phyloP scores from a whole-genome alignment of 108 stramenopile genomes.

The Cyclotella distinguenda region DNA sequence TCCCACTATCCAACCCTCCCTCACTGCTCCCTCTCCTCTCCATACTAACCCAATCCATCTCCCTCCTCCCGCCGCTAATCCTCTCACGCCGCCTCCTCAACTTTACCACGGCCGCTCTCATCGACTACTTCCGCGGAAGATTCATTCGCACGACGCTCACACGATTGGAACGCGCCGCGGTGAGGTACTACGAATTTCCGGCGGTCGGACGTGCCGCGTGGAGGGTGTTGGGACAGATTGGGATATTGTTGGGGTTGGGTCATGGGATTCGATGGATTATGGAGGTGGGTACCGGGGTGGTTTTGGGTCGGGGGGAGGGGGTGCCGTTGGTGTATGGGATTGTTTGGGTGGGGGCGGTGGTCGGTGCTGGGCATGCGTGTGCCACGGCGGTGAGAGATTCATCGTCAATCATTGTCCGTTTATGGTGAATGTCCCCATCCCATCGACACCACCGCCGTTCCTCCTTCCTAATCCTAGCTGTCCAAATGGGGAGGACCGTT shows the following conservation, averaged over 20 bases:
- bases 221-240: constrained; percentile 46
- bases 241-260: constrained; percentile 42
- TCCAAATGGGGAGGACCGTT: constrained; percentile 61
- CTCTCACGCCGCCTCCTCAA: constrained; percentile 37
- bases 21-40: not conserved
- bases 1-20: no score
- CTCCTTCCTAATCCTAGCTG: constrained; percentile 10
- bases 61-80: constrained; percentile 38
- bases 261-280: constrained; percentile 43
- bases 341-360: constrained; percentile 62
- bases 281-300: constrained; percentile 29
- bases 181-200: constrained; percentile 62
- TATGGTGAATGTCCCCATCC: no score
- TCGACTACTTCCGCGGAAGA: constrained; percentile 65
- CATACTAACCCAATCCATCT: constrained; percentile 1
- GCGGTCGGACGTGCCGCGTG: constrained; percentile 50
- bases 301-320: constrained; percentile 17
- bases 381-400: constrained; percentile 39
- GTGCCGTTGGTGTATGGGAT: constrained; percentile 60
- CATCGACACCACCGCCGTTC: not conserved
- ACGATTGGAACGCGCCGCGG: constrained; percentile 45
- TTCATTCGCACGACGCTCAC: constrained; percentile 61
- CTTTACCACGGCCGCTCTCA: constrained; percentile 32
- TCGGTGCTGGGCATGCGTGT: constrained; percentile 55
- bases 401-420: not conserved